These are phyloP conservation scores for Cyberlindnera maclurae DNA, from an alignment of 805 yeast species.

Conservation along the genomic window DNA sequence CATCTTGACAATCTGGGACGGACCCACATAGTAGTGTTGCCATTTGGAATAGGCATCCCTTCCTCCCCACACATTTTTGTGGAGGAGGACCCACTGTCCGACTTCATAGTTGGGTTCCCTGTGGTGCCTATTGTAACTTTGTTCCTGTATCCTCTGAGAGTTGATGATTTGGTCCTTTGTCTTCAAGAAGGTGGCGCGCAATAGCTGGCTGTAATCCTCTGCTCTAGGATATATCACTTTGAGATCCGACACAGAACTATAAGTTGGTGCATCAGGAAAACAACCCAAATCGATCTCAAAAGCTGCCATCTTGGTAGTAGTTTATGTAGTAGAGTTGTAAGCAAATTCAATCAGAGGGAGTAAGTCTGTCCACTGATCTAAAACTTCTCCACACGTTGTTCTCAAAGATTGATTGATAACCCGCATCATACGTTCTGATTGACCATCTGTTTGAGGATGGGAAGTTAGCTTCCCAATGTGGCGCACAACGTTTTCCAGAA, in stretches of 20 bases:
- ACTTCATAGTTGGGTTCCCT: background rate
- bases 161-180: background rate
- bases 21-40: background rate
- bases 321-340: background rate
- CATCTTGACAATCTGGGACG: background rate
- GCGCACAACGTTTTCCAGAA: background rate
- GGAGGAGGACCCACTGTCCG: background rate
- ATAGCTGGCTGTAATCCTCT: background rate
- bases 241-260: background rate
- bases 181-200: background rate
- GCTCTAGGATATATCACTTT: background rate
- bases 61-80: background rate
- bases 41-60: background rate
- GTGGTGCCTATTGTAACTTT: background rate
- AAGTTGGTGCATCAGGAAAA: background rate
- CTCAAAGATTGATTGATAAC: background rate
- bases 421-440: background rate
- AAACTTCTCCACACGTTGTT: background rate
- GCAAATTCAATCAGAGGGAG: background rate
- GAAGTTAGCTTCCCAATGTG: background rate
- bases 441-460: background rate
- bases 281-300: background rate
- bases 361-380: background rate
- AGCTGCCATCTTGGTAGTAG: background rate
- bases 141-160: background rate